phyloP scores from a whole-genome alignment of 169 alveolate genomes.

The Fabrea salina region DNA sequence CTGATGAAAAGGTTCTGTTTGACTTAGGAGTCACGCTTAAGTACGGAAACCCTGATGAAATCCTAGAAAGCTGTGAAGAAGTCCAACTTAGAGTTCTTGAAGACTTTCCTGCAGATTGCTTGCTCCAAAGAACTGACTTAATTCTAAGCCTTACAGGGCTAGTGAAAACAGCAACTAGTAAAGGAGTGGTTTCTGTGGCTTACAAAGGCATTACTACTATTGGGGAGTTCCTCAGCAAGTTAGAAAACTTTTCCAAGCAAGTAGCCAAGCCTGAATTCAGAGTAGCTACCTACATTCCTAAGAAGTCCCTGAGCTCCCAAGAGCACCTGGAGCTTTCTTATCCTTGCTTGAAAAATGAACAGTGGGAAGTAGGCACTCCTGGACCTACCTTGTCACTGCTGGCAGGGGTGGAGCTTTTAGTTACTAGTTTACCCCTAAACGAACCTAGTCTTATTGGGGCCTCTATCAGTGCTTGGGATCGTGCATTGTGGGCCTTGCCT shows the following conservation, averaged over 20 bases:
- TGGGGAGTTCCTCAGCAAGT: neutral
- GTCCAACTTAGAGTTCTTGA: neutral
- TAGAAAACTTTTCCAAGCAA: neutral
- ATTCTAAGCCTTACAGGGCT: slow-evolving; percentile 18
- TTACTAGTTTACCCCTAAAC: neutral
- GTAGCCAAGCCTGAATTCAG: neutral
- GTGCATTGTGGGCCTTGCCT: neutral
- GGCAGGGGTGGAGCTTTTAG: neutral
- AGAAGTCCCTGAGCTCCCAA: neutral
- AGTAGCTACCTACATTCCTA: neutral
- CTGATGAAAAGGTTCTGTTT: slow-evolving; percentile 48
- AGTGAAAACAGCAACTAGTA: neutral
- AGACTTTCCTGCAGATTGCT: slow-evolving; percentile 49
- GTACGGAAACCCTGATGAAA: slow-evolving; percentile 41
- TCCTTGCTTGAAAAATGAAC: slow-evolving; percentile 22
- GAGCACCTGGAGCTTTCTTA: slow-evolving; percentile 4
- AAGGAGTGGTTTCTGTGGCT: neutral
- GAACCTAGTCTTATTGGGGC: neutral
- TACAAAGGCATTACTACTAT: neutral
- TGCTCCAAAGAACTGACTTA: slow-evolving; percentile 46
- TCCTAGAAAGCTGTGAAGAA: slow-evolving; percentile 26
- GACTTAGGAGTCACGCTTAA: slow-evolving; percentile 50
- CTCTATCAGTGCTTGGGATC: slow-evolving; percentile 5
- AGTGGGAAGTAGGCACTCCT: slow-evolving; percentile 31
- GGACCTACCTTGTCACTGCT: slow-evolving; percentile 9